These are phyloP conservation scores for Handroanthus guayacan DNA, from an alignment of 257 asterid genomes.

Conservation along the genomic window DNA sequence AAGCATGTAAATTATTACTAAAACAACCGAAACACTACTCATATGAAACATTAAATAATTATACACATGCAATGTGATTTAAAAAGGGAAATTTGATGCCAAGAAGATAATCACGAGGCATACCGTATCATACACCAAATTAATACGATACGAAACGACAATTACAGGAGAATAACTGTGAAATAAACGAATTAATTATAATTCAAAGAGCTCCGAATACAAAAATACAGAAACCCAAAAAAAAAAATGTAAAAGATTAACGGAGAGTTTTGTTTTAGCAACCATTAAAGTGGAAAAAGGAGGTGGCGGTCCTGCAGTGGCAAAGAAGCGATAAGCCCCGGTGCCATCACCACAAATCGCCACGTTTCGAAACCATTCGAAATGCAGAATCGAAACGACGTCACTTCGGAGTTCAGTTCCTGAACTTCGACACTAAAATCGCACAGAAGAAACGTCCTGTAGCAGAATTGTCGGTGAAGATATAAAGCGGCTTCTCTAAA, in stretches of 20 bases:
- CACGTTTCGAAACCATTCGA: constrained; percentile 34
- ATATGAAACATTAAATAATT: background rate
- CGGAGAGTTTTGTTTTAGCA: background rate
- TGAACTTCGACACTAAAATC: background rate
- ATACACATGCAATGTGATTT: constrained; percentile 15
- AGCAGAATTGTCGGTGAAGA: background rate
- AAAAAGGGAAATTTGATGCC: background rate
- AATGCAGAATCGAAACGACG: constrained; percentile 15
- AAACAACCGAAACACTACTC: background rate
- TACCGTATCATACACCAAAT: background rate
- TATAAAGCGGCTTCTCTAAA: background rate
- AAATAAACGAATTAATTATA: background rate
- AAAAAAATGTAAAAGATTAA: background rate
- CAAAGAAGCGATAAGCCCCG: background rate
- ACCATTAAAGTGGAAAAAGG: constrained; percentile 29
- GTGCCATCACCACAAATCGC: constrained; percentile 21
- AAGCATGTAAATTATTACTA: background rate
- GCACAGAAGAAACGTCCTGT: background rate
- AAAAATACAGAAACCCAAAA: background rate
- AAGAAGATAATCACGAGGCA: constrained; percentile 4
- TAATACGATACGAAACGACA: background rate
- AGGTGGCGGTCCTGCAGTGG: background rate
- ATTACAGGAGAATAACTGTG: background rate
- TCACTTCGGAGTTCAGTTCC: constrained; percentile 20
- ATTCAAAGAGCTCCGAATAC: no score